Conservation (phyloP, 371 early-diverging fungal species). For the Apophysomyces sp. region DNA sequence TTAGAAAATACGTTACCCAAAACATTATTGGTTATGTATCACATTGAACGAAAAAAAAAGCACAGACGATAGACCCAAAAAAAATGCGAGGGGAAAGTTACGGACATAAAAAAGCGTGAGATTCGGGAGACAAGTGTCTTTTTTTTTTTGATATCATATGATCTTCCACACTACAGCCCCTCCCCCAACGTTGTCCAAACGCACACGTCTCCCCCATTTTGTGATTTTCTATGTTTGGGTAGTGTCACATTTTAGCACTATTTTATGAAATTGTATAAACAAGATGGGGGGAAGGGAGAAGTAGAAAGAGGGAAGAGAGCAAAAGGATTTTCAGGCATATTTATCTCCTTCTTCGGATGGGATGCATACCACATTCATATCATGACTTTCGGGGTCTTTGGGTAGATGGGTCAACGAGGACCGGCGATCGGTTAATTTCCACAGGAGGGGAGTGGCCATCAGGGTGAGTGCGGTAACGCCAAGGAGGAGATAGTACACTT, state of each 20-base stretch:
- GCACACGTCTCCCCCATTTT: not conserved
- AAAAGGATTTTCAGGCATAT: conserved; percentile 15
- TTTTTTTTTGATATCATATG: not conserved
- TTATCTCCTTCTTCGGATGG: conserved; percentile 22
- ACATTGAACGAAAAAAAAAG: not conserved
- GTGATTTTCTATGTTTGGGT: not conserved
- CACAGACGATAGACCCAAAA: not conserved
- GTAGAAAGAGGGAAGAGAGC: not conserved
- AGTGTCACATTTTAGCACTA: not conserved
- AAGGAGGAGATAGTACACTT: conserved; percentile 58
- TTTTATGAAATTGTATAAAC: not conserved
- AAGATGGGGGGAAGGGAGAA: not conserved
- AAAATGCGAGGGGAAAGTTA: too few species aligned
- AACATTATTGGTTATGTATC: not conserved
- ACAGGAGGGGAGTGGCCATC: conserved; percentile 52
- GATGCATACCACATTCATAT: conserved; percentile 8
- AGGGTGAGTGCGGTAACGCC: conserved; percentile 56
- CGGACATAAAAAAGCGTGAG: too few species aligned
- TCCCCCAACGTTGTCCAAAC: not conserved
- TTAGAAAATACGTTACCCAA: not conserved
- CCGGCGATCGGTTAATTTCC: conserved; percentile 41
- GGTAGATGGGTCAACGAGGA: conserved; percentile 7
- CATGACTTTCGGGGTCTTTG: conserved; percentile 11
- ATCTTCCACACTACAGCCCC: not conserved
- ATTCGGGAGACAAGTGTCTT: too few species aligned